These are phyloP conservation scores for Mortierella hygrophila DNA, from an alignment of 192 early-diverging fungal species.

Conservation along the genomic window DNA sequence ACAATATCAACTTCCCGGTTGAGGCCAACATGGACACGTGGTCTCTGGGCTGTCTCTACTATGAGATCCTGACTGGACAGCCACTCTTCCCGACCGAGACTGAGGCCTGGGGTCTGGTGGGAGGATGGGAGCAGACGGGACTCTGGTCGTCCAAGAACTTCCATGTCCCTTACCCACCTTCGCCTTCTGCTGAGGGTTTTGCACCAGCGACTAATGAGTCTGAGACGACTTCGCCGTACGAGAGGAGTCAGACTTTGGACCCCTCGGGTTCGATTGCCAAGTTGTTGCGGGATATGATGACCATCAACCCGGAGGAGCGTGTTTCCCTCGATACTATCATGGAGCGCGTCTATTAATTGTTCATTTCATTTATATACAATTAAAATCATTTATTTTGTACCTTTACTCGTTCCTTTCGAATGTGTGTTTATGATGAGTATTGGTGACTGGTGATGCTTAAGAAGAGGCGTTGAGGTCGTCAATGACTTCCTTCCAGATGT, in stretches of 20 bases:
- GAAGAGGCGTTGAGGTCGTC: slow-evolving; percentile 41
- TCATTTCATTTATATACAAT: not conserved
- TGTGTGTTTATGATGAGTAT: not conserved
- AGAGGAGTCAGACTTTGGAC: slow-evolving; percentile 28
- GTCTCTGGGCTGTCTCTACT: slow-evolving; percentile 51
- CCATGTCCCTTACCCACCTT: slow-evolving; percentile 32
- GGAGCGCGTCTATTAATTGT: slow-evolving; percentile 41
- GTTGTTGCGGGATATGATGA: slow-evolving; percentile 39
- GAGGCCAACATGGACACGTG: slow-evolving; percentile 50
- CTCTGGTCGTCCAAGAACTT: slow-evolving; percentile 21
- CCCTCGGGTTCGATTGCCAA: slow-evolving; percentile 38
- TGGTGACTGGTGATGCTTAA: not conserved
- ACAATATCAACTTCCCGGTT: slow-evolving; percentile 42
- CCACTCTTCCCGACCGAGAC: slow-evolving; percentile 36
- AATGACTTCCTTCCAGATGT: slow-evolving; percentile 60
- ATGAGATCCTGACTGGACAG: slow-evolving; percentile 37
- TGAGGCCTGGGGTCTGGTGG: slow-evolving; percentile 44
- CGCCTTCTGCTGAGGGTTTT: not conserved
- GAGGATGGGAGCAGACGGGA: slow-evolving; percentile 31
- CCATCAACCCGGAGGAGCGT: slow-evolving; percentile 32
- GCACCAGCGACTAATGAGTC: not conserved
- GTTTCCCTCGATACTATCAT: slow-evolving; percentile 35
- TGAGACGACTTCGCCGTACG: slow-evolving; percentile 8
- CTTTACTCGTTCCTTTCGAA: not conserved
- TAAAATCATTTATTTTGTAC: not conserved